A percentile compares a stretch with the other conserved stretches of the same genome.
Conservation (phyloP, 345 rosid genomes). For the Capsella bursapastoris region DNA sequence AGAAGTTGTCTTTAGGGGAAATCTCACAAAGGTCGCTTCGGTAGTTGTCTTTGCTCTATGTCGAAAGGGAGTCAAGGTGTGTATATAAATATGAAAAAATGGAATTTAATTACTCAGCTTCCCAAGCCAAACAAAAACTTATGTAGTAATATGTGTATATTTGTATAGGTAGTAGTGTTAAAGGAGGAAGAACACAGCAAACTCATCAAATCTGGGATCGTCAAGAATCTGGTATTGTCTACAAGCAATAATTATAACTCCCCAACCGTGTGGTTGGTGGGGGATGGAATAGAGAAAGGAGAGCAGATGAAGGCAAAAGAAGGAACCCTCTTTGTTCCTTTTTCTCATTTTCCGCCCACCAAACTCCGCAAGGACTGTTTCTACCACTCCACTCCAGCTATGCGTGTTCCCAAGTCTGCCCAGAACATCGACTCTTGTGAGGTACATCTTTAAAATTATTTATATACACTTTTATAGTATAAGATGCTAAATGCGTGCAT, state of each 20-base stretch:
- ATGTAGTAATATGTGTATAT: background rate
- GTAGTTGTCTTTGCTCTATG: conserved; percentile 47
- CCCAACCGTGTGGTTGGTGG: conserved; percentile 56
- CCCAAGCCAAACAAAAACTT: background rate
- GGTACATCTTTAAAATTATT: conserved; percentile 35
- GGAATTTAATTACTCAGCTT: background rate
- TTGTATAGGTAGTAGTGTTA: conserved; percentile 14
- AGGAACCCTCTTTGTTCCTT: conserved; percentile 60
- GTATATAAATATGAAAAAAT: background rate
- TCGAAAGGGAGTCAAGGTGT: conserved; percentile 49
- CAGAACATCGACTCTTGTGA: conserved; percentile 61
- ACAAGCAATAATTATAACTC: background rate
- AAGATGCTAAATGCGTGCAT: background rate
- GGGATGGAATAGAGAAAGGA: conserved; percentile 51
- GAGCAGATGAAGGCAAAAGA: conserved; percentile 54
- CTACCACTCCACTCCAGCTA: conserved; percentile 59
- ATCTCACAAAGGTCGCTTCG: conserved; percentile 47
- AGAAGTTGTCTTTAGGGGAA: conserved; percentile 49
- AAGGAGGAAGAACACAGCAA: background rate
- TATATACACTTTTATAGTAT: background rate
- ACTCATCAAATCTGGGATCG: conserved; percentile 8
- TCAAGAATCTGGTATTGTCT: conserved; percentile 15
- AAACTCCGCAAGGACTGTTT: conserved; percentile 54
- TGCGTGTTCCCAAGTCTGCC: conserved; percentile 53
- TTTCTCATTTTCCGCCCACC: conserved; percentile 52